Conservation (phyloP, 805 yeast species). For the Wickerhamomyces pijperi region DNA sequence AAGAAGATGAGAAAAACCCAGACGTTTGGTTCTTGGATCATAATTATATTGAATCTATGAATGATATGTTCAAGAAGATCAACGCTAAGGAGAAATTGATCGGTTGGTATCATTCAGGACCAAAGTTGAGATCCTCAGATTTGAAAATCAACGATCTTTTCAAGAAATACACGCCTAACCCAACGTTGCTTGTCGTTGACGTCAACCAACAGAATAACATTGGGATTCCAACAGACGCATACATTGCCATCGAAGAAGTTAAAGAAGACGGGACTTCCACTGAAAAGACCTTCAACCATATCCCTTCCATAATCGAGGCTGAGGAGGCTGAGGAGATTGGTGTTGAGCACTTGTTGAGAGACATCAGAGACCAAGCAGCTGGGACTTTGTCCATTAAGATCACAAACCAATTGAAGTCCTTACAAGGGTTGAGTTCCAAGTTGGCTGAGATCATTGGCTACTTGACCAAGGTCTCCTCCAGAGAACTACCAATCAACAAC, state of each 20-base stretch:
- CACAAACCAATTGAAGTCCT: constrained; percentile 80
- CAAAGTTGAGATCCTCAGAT: constrained; percentile 80
- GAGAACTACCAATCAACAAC: constrained; percentile 79
- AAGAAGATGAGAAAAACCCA: constrained; percentile 87
- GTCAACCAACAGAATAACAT: constrained; percentile 62
- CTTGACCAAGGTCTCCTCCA: constrained; percentile 59
- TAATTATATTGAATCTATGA: constrained; percentile 91
- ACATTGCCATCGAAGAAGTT: constrained; percentile 86
- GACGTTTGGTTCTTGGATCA: constrained; percentile 96
- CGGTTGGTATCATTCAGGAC: constrained; percentile 99
- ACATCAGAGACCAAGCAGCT: constrained; percentile 92
- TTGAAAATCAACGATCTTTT: constrained; percentile 84
- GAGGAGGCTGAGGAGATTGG: constrained; percentile 99
- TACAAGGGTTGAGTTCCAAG: constrained; percentile 75
- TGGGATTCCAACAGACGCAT: constrained; percentile 94
- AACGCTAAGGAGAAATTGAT: constrained; percentile 92
- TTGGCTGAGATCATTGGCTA: constrained; percentile 69
- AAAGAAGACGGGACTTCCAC: constrained; percentile 92
- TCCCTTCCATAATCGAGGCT: constrained; percentile 88
- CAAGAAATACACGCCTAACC: constrained; percentile 71
- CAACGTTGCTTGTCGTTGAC: constrained; percentile 82
- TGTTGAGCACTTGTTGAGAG: constrained; percentile 90
- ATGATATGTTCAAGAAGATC: constrained; percentile 94
- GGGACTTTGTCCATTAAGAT: constrained; percentile 81
- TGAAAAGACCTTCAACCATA: constrained; percentile 85